phyloP scores from a whole-genome alignment of 306 rosid species.

The Malus asiatica region DNA sequence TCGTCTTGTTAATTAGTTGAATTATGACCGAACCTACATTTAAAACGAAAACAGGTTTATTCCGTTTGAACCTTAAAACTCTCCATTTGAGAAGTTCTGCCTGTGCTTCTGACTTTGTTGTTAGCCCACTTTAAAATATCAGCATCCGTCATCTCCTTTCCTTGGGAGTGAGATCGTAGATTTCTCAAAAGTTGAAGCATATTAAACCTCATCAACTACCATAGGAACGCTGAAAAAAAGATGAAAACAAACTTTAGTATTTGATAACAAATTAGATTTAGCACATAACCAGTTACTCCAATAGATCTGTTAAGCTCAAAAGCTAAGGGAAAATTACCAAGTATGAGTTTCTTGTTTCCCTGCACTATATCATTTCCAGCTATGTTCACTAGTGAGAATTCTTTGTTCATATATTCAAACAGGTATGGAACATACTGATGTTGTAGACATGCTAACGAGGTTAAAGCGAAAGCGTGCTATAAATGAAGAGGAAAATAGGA shows the following conservation, averaged over 20 bases:
- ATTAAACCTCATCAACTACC: conserved; percentile 92
- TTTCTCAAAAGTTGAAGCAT: conserved; percentile 84
- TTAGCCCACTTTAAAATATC: conserved; percentile 88
- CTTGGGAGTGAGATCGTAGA: conserved; percentile 79
- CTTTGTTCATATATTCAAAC: too few species aligned
- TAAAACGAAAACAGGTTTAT: too few species aligned
- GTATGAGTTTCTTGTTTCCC: conserved; percentile 97
- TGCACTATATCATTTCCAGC: conserved; percentile 94
- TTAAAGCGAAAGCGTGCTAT: too few species aligned
- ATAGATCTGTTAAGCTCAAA: neutral
- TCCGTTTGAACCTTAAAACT: too few species aligned
- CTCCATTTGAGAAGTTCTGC: conserved; percentile 24
- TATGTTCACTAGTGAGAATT: conserved; percentile 76
- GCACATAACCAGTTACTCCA: neutral
- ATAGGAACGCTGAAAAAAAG: conserved; percentile 57
- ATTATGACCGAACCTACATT: too few species aligned
- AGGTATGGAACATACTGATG: too few species aligned
- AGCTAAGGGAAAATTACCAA: conserved; percentile 40
- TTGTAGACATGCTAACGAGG: too few species aligned
- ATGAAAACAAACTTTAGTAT: too few species aligned
- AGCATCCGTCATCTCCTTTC: conserved; percentile 78
- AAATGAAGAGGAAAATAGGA: too few species aligned
- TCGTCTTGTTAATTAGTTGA: too few species aligned
- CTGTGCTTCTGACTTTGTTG: conserved; percentile 67
- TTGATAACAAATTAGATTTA: neutral